Evolutionary conservation across 768 basidiomycete genomes (phyloP), one percentile per base, ranked within the genome.

Genomic region (Favolaschia claudopus): DNA sequence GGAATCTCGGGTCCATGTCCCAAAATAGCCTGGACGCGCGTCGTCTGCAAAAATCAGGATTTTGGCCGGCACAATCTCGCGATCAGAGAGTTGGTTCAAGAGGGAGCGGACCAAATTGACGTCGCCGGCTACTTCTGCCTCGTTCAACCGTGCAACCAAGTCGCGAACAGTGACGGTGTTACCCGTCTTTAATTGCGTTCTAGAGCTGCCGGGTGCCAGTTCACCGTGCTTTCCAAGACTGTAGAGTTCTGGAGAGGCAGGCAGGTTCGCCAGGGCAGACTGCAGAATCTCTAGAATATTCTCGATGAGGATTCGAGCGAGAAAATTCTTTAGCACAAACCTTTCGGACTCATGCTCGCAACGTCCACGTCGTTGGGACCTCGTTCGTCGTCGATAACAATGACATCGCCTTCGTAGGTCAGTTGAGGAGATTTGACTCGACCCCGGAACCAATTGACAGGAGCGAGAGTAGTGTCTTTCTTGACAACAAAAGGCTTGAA

Each of bases 1-100:
- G 14, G 95, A 96, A 58, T 80, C 85, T 51, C 90, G 88, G 8
- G 95, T 95, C 89, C 93, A 98, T 7, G 97, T 99, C 20, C 96
- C 96, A 67, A 88, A 90, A 74, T 96, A 99, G 1, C 95, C 95
- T 13, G 97, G 96, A 44, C 97, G 86, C 0, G 84, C 81, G 71
- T 99, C 94, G 55, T 89, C 89, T 15, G 79, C 75, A 73, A 97
- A 99, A 57, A 92, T 88, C 36, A 99, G 78, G 3, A 88, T 85
- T 74, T 97, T 99, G 46, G 88, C 85, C 0, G 90, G 90, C 42
- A 94, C 78, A 24, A 78, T 67, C 6, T 71, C 73, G 13, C 89
- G 85, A 59, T 95, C 81, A 47, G 79, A 77, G 10, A 99, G 80
- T 57, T 85, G 73, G 12, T 76, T 69, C 34, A 90, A 79, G 12